phyloP scores from a whole-genome alignment of 73 alveolate species.

The Paraurostyla sp. region DNA sequence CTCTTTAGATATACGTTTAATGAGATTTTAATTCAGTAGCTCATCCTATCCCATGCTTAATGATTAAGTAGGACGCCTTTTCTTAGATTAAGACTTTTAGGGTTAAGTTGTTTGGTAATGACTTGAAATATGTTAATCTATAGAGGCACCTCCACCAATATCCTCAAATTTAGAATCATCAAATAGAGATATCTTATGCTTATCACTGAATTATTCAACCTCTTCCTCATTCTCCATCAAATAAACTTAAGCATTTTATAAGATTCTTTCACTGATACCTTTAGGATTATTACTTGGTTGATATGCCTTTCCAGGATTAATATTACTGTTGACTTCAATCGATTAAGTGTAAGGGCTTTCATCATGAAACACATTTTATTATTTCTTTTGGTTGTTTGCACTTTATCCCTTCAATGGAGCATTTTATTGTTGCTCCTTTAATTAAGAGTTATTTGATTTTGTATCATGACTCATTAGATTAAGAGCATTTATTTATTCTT shows the following conservation, averaged over 20 bases:
- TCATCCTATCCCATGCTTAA: not conserved
- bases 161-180: conserved; percentile 48
- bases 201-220: conserved; percentile 47
- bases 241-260: conserved; percentile 24
- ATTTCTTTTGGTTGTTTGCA: not conserved
- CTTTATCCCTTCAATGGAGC: conserved; percentile 9
- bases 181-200: conserved; percentile 42
- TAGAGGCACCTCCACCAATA: not conserved
- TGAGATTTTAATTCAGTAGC: not conserved
- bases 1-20: too few species aligned
- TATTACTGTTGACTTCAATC: not conserved
- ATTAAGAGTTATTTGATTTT: not conserved
- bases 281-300: not conserved
- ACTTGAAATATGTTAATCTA: not conserved
- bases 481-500: not conserved
- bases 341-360: conserved; percentile 43
- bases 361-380: not conserved
- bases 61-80: not conserved
- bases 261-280: conserved; percentile 30
- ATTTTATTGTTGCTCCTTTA: not conserved
- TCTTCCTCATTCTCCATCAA: conserved; percentile 15
- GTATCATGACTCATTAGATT: not conserved
- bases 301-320: not conserved
- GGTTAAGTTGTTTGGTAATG: not conserved
- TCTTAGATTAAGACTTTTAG: not conserved